A percentile compares a stretch with the other conserved stretches of the same genome.
Conservation (phyloP, 1,139 yeast species). For the Geotrichum fermentans region DNA sequence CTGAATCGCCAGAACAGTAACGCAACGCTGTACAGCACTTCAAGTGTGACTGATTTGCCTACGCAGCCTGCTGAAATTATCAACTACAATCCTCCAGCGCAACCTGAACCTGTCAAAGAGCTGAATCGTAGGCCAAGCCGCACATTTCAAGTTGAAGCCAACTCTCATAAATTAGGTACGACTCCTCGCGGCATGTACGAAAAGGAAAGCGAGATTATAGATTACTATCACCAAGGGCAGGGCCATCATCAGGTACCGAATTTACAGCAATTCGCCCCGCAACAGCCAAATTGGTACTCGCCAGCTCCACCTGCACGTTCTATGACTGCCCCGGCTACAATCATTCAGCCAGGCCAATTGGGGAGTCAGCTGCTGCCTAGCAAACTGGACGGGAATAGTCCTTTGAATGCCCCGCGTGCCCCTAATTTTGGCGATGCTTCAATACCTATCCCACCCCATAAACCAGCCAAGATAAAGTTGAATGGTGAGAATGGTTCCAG, state of each 20-base stretch:
- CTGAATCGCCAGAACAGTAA: constrained; percentile 3
- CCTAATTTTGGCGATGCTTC: too few species aligned
- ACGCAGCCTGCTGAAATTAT: constrained; percentile 3
- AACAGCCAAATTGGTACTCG: not conserved
- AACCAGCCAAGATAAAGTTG: too few species aligned
- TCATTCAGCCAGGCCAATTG: too few species aligned
- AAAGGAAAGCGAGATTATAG: constrained; percentile 1
- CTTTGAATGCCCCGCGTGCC: too few species aligned
- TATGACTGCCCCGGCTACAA: too few species aligned
- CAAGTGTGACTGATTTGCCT: not conserved
- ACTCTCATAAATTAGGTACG: too few species aligned
- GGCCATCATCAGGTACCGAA: not conserved
- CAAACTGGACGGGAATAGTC: too few species aligned
- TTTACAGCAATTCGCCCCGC: not conserved
- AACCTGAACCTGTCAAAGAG: not conserved
- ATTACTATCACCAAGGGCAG: not conserved
- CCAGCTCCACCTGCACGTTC: not conserved
- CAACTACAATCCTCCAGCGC: not conserved
- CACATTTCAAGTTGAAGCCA: not conserved
- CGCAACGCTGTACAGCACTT: not conserved
- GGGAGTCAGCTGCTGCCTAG: too few species aligned
- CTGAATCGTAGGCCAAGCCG: not conserved
- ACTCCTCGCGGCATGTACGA: not conserved
- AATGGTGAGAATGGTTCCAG: too few species aligned
- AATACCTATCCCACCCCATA: too few species aligned